phyloP scores from a whole-genome alignment of 169 alveolate species.

The Cryptosporidium felis region DNA sequence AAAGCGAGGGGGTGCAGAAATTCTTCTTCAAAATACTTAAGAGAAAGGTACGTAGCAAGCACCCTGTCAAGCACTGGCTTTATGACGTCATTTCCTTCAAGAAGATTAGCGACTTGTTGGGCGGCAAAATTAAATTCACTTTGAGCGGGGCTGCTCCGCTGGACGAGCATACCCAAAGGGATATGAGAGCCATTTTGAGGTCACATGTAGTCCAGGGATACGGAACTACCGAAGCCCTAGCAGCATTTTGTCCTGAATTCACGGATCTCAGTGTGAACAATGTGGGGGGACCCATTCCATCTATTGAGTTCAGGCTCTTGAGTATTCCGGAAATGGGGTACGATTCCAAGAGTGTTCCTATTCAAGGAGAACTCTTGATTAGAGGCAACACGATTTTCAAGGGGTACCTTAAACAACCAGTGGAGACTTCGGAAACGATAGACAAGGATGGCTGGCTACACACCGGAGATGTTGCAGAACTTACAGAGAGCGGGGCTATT shows the following conservation, averaged over 20 bases:
- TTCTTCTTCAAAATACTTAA: slow-evolving; percentile 44
- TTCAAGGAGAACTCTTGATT: slow-evolving; percentile 91
- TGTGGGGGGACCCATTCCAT: slow-evolving; percentile 90
- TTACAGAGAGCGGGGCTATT: slow-evolving; percentile 83
- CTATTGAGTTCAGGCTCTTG: slow-evolving; percentile 82
- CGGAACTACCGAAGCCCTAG: slow-evolving; percentile 94
- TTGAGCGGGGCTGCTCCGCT: slow-evolving; percentile 91
- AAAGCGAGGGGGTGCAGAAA: slow-evolving; percentile 36
- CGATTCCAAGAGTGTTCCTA: slow-evolving; percentile 81
- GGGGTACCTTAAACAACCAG: slow-evolving; percentile 88
- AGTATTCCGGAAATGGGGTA: slow-evolving; percentile 93
- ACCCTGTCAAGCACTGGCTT: slow-evolving; percentile 44
- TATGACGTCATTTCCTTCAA: slow-evolving; percentile 76
- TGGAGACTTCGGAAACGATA: slow-evolving; percentile 85
- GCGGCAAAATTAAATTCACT: slow-evolving; percentile 88
- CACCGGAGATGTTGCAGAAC: slow-evolving; percentile 92
- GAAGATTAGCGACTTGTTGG: slow-evolving; percentile 84
- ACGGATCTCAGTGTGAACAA: slow-evolving; percentile 80
- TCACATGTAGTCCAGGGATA: slow-evolving; percentile 91
- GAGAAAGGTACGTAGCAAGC: slow-evolving; percentile 5
- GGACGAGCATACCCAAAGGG: slow-evolving; percentile 82
- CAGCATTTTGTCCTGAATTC: slow-evolving; percentile 82
- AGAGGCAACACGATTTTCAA: slow-evolving; percentile 85
- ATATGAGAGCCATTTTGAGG: slow-evolving; percentile 85
- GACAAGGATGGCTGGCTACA: slow-evolving; percentile 91